Percentiles rank a stretch among this genome's conserved stretches.
Conservation (phyloP, 257 asterid species). For the Vinca minor region DNA sequence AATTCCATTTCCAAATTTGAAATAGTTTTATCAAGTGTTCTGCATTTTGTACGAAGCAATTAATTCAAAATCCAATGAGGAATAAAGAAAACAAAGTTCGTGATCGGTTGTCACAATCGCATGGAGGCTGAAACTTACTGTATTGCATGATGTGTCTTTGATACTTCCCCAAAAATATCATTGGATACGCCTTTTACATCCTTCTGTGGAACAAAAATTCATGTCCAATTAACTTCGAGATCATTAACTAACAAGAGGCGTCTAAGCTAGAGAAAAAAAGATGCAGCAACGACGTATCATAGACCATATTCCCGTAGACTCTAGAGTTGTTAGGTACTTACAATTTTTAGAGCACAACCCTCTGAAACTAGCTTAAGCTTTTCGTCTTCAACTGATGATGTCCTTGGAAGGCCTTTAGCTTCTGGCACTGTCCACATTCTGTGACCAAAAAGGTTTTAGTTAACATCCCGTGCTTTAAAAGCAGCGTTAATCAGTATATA, state of each 20-base stretch:
- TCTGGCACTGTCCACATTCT: constrained; percentile 95
- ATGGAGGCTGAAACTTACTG: too few species aligned
- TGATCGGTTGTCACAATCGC: constrained; percentile 9
- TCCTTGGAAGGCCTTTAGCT: constrained; percentile 44
- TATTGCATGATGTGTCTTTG: too few species aligned
- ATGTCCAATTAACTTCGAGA: constrained; percentile 2
- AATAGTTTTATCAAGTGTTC: constrained; percentile 72
- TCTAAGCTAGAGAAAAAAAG: background rate
- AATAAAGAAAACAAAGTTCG: constrained; percentile 5
- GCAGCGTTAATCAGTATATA: background rate
- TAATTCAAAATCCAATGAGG: constrained; percentile 12
- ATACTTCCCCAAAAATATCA: too few species aligned
- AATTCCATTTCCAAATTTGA: constrained; percentile 84
- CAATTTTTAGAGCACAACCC: constrained; percentile 47
- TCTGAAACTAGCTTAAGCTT: constrained; percentile 54
- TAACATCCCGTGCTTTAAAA: constrained; percentile 12
- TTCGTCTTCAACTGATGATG: constrained; percentile 27
- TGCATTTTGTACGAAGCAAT: constrained; percentile 26
- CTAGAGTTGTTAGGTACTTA: constrained; percentile 29
- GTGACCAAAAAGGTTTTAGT: constrained; percentile 17
- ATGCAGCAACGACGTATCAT: too few species aligned
- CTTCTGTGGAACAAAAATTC: too few species aligned
- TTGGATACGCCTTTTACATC: too few species aligned
- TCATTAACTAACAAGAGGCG: background rate
- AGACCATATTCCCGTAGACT: background rate